Conservation (phyloP, 257 asterid species). For the Solanum gracilifrons region DNA sequence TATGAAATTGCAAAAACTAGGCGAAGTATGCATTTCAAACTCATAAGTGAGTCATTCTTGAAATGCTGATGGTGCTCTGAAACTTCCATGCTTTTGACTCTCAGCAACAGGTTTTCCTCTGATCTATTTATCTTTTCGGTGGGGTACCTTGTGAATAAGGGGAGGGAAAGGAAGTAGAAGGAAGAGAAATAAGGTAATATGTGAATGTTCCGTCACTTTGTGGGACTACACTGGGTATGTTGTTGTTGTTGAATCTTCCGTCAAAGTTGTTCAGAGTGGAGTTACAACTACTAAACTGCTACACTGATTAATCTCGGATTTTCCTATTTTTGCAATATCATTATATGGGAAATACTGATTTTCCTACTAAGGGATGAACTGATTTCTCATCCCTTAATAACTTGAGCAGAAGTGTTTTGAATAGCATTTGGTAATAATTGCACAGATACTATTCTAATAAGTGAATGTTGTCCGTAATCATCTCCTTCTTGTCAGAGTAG, state of each 20-base stretch:
- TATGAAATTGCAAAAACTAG: not conserved
- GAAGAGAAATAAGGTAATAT: not conserved
- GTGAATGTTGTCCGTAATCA: not conserved
- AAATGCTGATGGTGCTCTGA: not conserved
- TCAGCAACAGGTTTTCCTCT: not conserved
- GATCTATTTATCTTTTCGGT: not conserved
- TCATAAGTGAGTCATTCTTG: not conserved
- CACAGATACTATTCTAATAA: not conserved
- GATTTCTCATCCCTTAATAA: not conserved
- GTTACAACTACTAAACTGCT: not conserved
- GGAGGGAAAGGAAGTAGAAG: not conserved
- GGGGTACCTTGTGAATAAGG: not conserved
- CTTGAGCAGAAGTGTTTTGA: not conserved
- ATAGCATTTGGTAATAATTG: not conserved
- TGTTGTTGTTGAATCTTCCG: not conserved
- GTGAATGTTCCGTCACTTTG: not conserved
- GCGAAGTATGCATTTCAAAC: not conserved
- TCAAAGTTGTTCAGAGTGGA: too few relatives aligned
- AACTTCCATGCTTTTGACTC: not conserved
- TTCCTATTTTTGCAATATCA: not conserved
- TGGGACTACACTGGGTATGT: not conserved
- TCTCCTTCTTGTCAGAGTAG: not conserved
- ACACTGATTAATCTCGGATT: not conserved
- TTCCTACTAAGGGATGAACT: not conserved
- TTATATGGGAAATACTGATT: not conserved